Percentiles rank a stretch among this genome's conserved stretches.
phyloP scores from a whole-genome alignment of 495 filamentous ascomycete species.

The Penicillium taxi region DNA sequence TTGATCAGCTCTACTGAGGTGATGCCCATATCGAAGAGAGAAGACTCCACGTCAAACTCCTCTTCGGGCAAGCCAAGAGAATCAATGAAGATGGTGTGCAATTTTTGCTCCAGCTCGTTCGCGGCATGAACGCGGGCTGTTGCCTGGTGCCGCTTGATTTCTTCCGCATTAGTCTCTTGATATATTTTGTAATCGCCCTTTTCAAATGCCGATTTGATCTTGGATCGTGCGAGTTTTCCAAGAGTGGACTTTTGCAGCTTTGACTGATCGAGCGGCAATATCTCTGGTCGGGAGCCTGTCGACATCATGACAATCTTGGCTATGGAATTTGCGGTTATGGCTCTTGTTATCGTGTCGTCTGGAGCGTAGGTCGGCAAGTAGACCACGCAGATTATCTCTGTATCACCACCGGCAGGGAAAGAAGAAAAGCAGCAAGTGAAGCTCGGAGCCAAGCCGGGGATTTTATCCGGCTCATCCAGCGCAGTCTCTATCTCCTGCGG shows the following conservation, averaged over 20 bases:
- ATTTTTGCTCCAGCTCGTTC: conserved; percentile 8
- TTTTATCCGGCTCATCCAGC: conserved; percentile 31
- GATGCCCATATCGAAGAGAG: conserved; percentile 36
- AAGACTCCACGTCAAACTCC: conserved; percentile 16
- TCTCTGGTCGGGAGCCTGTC: conserved; percentile 7
- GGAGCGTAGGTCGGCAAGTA: conserved; percentile 18
- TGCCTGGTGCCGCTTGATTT: conserved; percentile 4
- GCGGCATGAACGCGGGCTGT: neutral
- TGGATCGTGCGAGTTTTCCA: conserved; percentile 44
- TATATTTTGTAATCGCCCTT: conserved; percentile 3
- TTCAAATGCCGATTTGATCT: conserved; percentile 21
- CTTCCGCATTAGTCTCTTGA: conserved; percentile 16
- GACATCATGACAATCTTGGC: conserved; percentile 6
- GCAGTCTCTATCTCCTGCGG: conserved; percentile 36
- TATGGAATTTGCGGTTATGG: conserved; percentile 6
- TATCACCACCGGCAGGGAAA: conserved; percentile 16
- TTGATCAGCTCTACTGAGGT: conserved; percentile 40
- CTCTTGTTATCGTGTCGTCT: conserved; percentile 7
- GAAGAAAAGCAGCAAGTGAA: conserved; percentile 26
- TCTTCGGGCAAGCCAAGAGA: conserved; percentile 9
- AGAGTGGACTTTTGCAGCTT: conserved; percentile 23
- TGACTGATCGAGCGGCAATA: conserved; percentile 10
- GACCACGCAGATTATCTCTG: conserved; percentile 31
- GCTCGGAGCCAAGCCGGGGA: conserved; percentile 21
- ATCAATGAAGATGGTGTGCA: conserved; percentile 13